Conservation (phyloP, 1,284 basidiomycete genomes). For the Papiliotrema terrestris region DNA sequence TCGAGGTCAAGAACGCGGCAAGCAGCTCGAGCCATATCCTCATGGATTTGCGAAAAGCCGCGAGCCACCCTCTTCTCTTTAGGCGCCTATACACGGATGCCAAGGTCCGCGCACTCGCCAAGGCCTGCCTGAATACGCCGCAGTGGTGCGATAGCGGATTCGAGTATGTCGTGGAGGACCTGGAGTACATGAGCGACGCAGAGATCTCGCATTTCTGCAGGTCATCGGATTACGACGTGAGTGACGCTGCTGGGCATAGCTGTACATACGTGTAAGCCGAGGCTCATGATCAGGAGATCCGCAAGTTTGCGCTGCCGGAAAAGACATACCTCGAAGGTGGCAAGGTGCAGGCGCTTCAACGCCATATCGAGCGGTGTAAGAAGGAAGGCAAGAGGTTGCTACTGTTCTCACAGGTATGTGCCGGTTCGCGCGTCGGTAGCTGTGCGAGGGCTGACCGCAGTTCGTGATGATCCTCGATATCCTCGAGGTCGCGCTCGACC, state of each 20-base stretch:
- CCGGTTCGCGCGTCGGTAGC: no score
- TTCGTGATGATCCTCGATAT: constrained; percentile 96
- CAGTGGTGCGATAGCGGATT: constrained; percentile 74
- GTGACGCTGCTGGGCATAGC: no score
- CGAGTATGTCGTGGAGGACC: constrained; percentile 82
- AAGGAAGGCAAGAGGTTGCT: constrained; percentile 75
- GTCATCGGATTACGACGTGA: constrained; percentile 67
- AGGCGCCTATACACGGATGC: constrained; percentile 76
- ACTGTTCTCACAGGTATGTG: constrained; percentile 84
- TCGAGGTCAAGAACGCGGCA: constrained; percentile 30
- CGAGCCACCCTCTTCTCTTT: constrained; percentile 94
- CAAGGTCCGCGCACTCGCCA: constrained; percentile 69
- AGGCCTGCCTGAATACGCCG: constrained; percentile 81
- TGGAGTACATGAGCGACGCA: constrained; percentile 89
- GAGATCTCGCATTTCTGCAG: constrained; percentile 79
- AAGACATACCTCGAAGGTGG: constrained; percentile 83
- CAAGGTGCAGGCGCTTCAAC: constrained; percentile 74
- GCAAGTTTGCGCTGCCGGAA: constrained; percentile 70
- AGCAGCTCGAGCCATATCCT: constrained; percentile 68
- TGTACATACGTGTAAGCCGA: background rate
- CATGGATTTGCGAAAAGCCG: constrained; percentile 94
- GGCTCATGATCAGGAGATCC: constrained; percentile 60
- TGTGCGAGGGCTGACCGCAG: constrained; percentile 48
- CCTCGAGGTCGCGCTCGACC: constrained; percentile 76
- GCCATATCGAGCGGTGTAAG: constrained; percentile 67